These are phyloP conservation scores for Sporothrix pallida DNA, from an alignment of 2,329 filamentous ascomycete genomes.

Conservation along the genomic window DNA sequence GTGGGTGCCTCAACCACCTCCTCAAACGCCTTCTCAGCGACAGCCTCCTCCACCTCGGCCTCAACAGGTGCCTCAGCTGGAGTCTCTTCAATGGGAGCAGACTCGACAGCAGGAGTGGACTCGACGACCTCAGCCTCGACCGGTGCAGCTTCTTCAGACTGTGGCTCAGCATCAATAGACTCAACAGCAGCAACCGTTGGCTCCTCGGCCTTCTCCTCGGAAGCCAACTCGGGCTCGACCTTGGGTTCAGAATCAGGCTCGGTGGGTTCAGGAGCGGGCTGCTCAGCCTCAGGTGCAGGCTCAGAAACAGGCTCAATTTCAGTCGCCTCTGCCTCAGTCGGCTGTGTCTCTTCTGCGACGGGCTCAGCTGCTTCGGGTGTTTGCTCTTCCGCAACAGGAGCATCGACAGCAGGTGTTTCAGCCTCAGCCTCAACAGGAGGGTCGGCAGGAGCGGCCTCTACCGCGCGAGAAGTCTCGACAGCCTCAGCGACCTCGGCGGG, in stretches of 20 bases:
- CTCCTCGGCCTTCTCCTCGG: background rate
- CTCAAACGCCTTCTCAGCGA: background rate
- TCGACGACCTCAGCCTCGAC: background rate
- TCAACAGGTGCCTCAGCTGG: background rate
- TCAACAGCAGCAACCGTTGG: background rate
- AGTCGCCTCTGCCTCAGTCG: background rate
- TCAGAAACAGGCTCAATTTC: background rate
- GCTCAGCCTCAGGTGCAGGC: background rate
- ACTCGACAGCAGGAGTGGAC: background rate
- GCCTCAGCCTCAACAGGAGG: background rate
- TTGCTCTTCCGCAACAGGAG: background rate
- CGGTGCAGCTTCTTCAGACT: background rate
- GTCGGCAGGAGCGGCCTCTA: constrained; percentile 4
- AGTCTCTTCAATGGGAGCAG: background rate
- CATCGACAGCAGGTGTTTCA: background rate
- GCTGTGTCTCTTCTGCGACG: background rate
- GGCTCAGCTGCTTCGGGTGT: background rate
- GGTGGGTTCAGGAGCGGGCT: background rate
- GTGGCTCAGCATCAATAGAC: background rate
- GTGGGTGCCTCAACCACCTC: background rate
- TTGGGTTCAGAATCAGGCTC: background rate
- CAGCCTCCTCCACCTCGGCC: background rate
- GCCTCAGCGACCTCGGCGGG: background rate
- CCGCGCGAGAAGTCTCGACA: background rate
- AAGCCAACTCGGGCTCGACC: background rate